These are phyloP conservation scores for Podila epicladia DNA, from an alignment of 192 early-diverging fungal species.

Conservation along the genomic window DNA sequence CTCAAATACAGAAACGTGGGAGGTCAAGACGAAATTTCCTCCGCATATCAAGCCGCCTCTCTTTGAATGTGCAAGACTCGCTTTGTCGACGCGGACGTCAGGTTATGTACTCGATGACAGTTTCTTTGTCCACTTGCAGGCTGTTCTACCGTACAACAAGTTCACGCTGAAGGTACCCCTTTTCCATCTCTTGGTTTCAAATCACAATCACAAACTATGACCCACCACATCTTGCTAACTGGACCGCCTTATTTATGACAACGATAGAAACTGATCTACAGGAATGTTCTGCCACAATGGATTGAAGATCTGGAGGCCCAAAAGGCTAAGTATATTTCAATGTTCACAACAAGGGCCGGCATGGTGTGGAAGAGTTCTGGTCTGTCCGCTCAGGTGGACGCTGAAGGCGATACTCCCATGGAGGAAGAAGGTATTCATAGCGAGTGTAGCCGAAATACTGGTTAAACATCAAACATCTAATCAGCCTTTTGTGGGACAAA, in stretches of 20 bases:
- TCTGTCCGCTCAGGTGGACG: conserved; percentile 12
- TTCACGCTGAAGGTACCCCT: conserved; percentile 55
- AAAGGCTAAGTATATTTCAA: conserved; percentile 3
- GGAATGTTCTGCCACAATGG: conserved; percentile 31
- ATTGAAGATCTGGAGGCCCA: conserved; percentile 24
- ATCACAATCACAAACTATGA: background rate
- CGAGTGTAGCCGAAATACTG: background rate
- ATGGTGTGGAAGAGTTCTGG: conserved; percentile 21
- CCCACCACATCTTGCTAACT: background rate
- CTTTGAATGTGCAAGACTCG: conserved; percentile 30
- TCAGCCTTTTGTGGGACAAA: background rate
- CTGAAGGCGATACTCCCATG: conserved; percentile 29
- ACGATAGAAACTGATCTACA: conserved; percentile 40
- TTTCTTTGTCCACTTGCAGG: conserved; percentile 54
- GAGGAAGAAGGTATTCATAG: conserved; percentile 23
- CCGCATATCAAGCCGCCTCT: conserved; percentile 51
- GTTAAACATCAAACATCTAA: too few species aligned
- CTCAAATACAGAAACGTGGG: conserved; percentile 57
- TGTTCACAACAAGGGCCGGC: conserved; percentile 9
- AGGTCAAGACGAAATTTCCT: conserved; percentile 60
- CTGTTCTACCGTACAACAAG: conserved; percentile 62
- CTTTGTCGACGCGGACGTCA: conserved; percentile 20
- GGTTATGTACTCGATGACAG: conserved; percentile 57
- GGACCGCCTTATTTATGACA: background rate
- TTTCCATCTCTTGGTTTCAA: background rate